Percentiles rank a stretch among this genome's conserved stretches.
Conservation (phyloP, 768 basidiomycete species). For the Boletus rubropictus region DNA sequence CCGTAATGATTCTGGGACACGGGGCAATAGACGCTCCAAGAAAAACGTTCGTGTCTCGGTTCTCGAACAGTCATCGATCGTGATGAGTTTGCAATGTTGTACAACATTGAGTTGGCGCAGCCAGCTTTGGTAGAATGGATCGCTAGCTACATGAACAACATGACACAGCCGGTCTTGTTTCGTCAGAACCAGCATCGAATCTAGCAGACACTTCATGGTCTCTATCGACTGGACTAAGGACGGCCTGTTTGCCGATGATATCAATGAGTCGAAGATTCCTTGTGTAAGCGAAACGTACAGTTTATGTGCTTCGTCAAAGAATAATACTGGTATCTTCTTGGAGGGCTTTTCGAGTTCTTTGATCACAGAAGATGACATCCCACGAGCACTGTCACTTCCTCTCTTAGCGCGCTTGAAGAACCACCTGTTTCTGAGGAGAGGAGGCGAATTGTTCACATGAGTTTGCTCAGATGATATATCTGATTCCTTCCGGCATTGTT, state of each 20-base stretch:
- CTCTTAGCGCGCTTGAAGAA: slow-evolving; percentile 26
- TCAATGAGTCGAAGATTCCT: neutral
- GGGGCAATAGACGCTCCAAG: slow-evolving; percentile 56
- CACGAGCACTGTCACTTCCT: slow-evolving; percentile 26
- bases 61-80: slow-evolving; percentile 75
- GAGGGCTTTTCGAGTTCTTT: slow-evolving; percentile 32
- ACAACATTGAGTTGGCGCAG: slow-evolving; percentile 72
- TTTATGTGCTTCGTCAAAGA: slow-evolving; percentile 85
- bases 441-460: slow-evolving; percentile 33
- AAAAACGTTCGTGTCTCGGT: slow-evolving; percentile 64
- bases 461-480: slow-evolving; percentile 39
- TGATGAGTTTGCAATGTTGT: slow-evolving; percentile 82
- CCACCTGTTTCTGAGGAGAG: slow-evolving; percentile 26
- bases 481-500: slow-evolving; percentile 26
- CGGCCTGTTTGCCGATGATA: slow-evolving; percentile 41
- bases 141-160: slow-evolving; percentile 76
- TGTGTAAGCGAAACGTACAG: slow-evolving; percentile 40
- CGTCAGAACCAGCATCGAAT: slow-evolving; percentile 81
- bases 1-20: slow-evolving; percentile 59
- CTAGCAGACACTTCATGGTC: slow-evolving; percentile 79
- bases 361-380: slow-evolving; percentile 27
- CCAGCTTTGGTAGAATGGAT: slow-evolving; percentile 84
- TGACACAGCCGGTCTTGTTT: slow-evolving; percentile 85
- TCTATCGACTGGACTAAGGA: slow-evolving; percentile 71
- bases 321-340: slow-evolving; percentile 76